Evolutionary conservation across 106 monocot genomes (phyloP).

Genomic region (Posidonia australis): DNA sequence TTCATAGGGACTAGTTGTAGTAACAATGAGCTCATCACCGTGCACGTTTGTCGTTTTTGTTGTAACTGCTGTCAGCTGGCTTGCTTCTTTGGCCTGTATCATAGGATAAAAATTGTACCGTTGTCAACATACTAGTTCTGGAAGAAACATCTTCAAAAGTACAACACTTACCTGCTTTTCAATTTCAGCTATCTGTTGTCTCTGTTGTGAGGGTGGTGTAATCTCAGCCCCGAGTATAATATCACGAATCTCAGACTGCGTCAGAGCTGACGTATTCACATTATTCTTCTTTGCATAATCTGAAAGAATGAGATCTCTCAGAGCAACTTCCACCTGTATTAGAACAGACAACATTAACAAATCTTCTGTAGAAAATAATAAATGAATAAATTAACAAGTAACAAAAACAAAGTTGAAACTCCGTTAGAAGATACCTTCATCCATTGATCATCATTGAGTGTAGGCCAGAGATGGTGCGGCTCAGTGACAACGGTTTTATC

Average conservation of each 20-base stretch:
- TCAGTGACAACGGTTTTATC: constrained; percentile 94
- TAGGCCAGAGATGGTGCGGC: constrained; percentile 97
- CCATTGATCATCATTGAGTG: constrained; percentile 95
- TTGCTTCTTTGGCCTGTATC: constrained; percentile 89
- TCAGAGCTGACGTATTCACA: constrained; percentile 96
- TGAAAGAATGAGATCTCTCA: constrained; percentile 95
- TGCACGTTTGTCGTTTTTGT: constrained; percentile 96
- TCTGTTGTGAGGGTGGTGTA: constrained; percentile 95
- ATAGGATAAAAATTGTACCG: background rate
- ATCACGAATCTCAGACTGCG: constrained; percentile 99
- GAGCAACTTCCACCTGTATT: constrained; percentile 74
- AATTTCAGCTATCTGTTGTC: constrained; percentile 98
- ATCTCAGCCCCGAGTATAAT: constrained; percentile 99
- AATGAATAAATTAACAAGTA: background rate
- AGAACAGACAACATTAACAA: background rate
- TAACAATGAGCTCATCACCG: constrained; percentile 98
- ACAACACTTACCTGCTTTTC: constrained; percentile 75
- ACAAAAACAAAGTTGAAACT: background rate
- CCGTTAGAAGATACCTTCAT: constrained; percentile 41
- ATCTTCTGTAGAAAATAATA: background rate
- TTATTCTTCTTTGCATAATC: constrained; percentile 99
- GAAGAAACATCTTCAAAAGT: background rate
- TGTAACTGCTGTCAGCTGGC: constrained; percentile 91
- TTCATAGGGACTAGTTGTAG: constrained; percentile 96
- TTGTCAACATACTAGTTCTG: background rate